Evolutionary conservation across 257 asterid species (phyloP).

Genomic region (Capsicum chinense): DNA sequence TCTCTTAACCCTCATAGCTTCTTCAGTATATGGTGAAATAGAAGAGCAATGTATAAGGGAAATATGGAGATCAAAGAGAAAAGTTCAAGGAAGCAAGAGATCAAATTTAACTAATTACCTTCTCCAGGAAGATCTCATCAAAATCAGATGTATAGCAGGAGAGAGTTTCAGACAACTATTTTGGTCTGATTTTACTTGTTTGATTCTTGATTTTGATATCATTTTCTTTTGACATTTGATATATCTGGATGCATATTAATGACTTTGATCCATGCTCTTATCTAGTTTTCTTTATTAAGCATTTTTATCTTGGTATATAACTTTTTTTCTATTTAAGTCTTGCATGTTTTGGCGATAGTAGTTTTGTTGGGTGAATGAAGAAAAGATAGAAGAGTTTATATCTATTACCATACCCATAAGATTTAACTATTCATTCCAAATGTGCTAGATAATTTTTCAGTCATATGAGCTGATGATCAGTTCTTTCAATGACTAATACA

Average conservation of each 20-base stretch:
- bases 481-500: no score
- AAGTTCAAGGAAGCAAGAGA: no score
- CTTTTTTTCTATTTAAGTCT: background rate
- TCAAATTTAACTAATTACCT: no score
- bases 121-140: no score
- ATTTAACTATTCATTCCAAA: background rate
- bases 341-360: background rate
- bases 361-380: background rate
- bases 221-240: background rate
- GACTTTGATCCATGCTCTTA: background rate
- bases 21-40: background rate
- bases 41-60: background rate
- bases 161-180: no score
- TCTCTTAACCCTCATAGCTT: background rate
- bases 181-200: no score
- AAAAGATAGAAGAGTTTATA: background rate
- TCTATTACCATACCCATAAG: background rate
- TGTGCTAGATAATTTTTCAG: background rate
- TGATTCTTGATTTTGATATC: no score
- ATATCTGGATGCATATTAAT: background rate
- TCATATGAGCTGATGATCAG: background rate
- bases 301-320: background rate
- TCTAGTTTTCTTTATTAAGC: background rate
- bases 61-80: no score
- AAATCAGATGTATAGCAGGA: no score